These are phyloP conservation scores for Penicillium hordei DNA, from an alignment of 2,329 filamentous ascomycete species.

Conservation along the genomic window DNA sequence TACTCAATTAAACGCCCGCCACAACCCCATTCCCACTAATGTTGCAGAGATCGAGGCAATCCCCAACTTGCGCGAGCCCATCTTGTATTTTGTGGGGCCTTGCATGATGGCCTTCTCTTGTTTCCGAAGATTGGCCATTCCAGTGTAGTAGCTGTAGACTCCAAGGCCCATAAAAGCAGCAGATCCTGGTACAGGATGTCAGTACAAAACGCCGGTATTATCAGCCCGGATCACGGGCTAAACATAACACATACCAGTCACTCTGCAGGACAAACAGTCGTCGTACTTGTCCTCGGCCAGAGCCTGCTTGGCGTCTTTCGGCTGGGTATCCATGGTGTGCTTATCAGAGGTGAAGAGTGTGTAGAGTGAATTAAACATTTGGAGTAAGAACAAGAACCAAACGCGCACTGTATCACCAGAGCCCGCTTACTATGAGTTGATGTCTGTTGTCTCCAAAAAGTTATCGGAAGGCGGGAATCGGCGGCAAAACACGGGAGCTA, in stretches of 20 bases:
- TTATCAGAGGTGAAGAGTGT: constrained; percentile 48
- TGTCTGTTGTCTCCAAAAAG: constrained; percentile 10
- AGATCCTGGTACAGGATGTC: constrained; percentile 56
- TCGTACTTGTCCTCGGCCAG: constrained; percentile 46
- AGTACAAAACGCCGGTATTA: constrained; percentile 4
- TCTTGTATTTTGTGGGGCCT: constrained; percentile 69
- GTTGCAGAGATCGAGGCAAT: constrained; percentile 67
- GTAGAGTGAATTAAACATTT: background rate
- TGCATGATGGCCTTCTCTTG: constrained; percentile 63
- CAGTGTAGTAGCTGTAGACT: constrained; percentile 74
- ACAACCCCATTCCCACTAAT: constrained; percentile 69
- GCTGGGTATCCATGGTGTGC: constrained; percentile 52
- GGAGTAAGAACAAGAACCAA: background rate
- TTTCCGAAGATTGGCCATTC: constrained; percentile 67
- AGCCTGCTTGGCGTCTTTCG: constrained; percentile 63
- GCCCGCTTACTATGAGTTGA: background rate
- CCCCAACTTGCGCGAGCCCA: constrained; percentile 67
- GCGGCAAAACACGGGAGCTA: constrained; percentile 35
- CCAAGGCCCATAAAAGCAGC: constrained; percentile 73
- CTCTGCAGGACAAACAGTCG: constrained; percentile 69
- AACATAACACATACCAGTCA: constrained; percentile 58
- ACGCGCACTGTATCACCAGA: background rate
- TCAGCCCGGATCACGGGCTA: background rate
- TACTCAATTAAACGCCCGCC: constrained; percentile 60
- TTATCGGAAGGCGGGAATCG: constrained; percentile 29